phyloP scores from a whole-genome alignment of 1,284 basidiomycete genomes.

The Cryptococcus sp. region DNA sequence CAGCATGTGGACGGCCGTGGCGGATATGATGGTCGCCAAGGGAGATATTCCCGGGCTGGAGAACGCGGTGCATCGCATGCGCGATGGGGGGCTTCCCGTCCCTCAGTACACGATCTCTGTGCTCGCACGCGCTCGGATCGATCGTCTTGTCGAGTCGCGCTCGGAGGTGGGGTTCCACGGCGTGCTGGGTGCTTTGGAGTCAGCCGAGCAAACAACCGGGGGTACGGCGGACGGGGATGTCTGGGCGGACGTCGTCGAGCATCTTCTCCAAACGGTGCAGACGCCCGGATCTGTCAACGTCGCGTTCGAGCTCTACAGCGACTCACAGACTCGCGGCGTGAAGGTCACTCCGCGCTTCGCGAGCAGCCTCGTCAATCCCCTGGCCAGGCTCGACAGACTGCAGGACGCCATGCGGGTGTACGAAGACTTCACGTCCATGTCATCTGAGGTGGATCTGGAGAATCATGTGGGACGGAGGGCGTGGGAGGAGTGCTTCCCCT shows the following conservation, averaged over 20 bases:
- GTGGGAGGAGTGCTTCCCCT: slow-evolving; percentile 16
- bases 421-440: slow-evolving; percentile 8
- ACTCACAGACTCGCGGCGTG: slow-evolving; percentile 15
- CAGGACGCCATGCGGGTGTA: slow-evolving; percentile 13
- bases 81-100: slow-evolving; percentile 5
- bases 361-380: slow-evolving; percentile 20
- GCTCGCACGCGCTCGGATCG: slow-evolving; percentile 12
- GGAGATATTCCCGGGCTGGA: slow-evolving; percentile 9
- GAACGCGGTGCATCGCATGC: slow-evolving; percentile 6
- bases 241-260: slow-evolving; percentile 20
- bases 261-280: slow-evolving; percentile 8
- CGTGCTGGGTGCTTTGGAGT: slow-evolving; percentile 13
- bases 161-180: slow-evolving; percentile 7
- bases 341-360: slow-evolving; percentile 14
- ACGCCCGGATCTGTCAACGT: slow-evolving; percentile 13
- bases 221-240: slow-evolving; percentile 5
- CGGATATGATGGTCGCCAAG: slow-evolving; percentile 18
- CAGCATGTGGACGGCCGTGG: slow-evolving; percentile 15
- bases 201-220: slow-evolving; percentile 11
- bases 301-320: slow-evolving; percentile 20
- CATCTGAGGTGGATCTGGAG: background rate
- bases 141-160: slow-evolving; percentile 1
- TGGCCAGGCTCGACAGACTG: slow-evolving; percentile 8
- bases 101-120: slow-evolving; percentile 12
- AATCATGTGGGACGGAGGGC: background rate